phyloP scores from a whole-genome alignment of 345 rosid species.

The Streptanthus diversifolius region DNA sequence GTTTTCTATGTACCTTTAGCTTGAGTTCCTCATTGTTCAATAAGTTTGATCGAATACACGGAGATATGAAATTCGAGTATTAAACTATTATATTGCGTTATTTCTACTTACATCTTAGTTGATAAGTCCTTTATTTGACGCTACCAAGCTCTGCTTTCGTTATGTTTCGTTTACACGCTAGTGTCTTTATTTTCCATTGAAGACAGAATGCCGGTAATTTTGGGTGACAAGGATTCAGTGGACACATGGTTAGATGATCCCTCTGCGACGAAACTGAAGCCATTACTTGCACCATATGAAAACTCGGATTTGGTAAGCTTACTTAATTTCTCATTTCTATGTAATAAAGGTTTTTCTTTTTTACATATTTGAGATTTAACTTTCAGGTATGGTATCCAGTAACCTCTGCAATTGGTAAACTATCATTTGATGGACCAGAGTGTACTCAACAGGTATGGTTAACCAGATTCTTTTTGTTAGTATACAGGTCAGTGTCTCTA shows the following conservation, averaged over 20 bases:
- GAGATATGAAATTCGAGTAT: neutral
- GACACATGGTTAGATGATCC: slow-evolving; percentile 69
- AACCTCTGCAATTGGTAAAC: slow-evolving; percentile 81
- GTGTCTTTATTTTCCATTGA: neutral
- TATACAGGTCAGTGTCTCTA: neutral
- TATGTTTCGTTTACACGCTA: neutral
- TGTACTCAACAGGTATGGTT: slow-evolving; percentile 67
- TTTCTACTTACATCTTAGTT: neutral
- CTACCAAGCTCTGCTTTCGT: neutral
- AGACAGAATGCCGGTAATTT: slow-evolving; percentile 94
- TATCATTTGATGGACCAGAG: slow-evolving; percentile 81
- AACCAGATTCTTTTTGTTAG: slow-evolving; percentile 1
- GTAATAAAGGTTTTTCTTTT: neutral
- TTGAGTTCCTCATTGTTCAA: neutral
- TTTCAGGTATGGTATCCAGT: slow-evolving; percentile 82
- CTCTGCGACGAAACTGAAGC: slow-evolving; percentile 42
- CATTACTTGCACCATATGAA: slow-evolving; percentile 67
- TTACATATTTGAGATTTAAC: neutral
- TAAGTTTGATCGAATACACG: neutral
- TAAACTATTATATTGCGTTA: neutral
- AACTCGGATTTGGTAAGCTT: slow-evolving; percentile 62
- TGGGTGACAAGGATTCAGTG: slow-evolving; percentile 60
- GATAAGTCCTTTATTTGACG: neutral
- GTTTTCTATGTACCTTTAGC: neutral
- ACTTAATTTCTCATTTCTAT: neutral